These are phyloP conservation scores for Cydonia oblonga DNA, from an alignment of 331 rosid species.

Conservation along the genomic window DNA sequence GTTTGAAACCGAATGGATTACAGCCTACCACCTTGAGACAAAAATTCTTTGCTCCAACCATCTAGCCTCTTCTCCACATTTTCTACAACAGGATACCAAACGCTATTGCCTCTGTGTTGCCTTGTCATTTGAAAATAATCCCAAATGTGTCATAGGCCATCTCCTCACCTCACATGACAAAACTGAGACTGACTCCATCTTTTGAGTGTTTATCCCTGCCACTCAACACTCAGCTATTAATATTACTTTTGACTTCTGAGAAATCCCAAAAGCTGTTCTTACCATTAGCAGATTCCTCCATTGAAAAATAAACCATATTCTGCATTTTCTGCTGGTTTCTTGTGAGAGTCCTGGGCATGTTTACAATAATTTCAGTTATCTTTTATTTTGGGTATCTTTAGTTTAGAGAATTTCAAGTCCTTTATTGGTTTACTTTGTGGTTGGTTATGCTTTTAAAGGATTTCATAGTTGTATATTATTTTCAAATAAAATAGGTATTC, in stretches of 20 bases:
- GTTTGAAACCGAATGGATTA: background rate
- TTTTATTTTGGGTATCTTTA: background rate
- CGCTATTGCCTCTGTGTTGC: background rate
- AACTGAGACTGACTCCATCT: too few relatives aligned
- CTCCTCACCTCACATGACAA: too few relatives aligned
- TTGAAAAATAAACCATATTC: background rate
- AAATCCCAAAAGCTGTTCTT: background rate
- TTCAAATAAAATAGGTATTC: constrained; percentile 42
- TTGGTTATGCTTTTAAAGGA: background rate
- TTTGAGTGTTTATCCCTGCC: background rate
- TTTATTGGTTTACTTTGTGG: background rate
- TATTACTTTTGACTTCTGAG: background rate
- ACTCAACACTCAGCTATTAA: background rate
- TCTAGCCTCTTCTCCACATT: background rate
- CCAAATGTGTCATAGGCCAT: too few relatives aligned
- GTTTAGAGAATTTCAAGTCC: background rate
- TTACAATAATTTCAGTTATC: background rate
- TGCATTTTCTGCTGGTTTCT: background rate
- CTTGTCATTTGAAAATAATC: too few relatives aligned
- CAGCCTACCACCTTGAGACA: too few relatives aligned
- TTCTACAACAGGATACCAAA: background rate
- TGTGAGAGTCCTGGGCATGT: background rate
- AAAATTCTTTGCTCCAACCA: too few relatives aligned
- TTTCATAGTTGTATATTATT: constrained; percentile 1
- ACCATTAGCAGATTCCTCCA: background rate